Base-by-base conservation (phyloP, 352 stramenopile species). In the Phytophthora meadii region DNA sequence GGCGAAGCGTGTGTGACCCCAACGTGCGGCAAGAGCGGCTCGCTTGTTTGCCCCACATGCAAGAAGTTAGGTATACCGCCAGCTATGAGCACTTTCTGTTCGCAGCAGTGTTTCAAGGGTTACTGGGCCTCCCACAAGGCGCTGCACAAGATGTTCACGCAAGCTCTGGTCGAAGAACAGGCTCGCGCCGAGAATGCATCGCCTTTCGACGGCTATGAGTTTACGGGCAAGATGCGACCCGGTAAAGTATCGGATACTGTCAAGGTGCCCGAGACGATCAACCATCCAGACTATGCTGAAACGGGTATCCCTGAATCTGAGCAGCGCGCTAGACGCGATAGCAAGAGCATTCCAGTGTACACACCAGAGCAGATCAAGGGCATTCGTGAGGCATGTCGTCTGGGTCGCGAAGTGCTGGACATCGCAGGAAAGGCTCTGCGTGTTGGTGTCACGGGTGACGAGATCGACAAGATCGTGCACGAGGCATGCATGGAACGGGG, bases 401-500 rank as follows among this genome's bases (percentile, higher is more conserved):
- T 71, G 2, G 88, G 88, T 39, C 81, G 97, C 24, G 95, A 99
- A 66, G 95, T 99, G n/a, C 83, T 99, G 15, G 97, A 99, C 75
- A 84, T 98, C 41, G 97, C 92, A 4, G 95, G 94, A 11, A 76
- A 78, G 42, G 83, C 92, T 2, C 74, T 99, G 17, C 64, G 77
- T 54, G 77, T 82, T 6, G 97, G 97, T 40, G 77, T 98, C 27
- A 99, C 97, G 8, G 97, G 92, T 3, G 96, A 99, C 72, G 96
- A 98, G 74, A 98, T 99, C 75, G 97, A 99, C 79, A 82, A 85
- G 40, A 86, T 98, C 40, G 93, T 99, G 22, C 92, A 99, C 71
- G 77, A 98, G 12, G 96, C 92, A 3, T 96, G 77, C 54, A 89
- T 98, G 24, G 85, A 98, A 62, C 76, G 91, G 15, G 85, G 79